Evolutionary conservation across 2,329 filamentous ascomycete species (phyloP).

Genomic region (Pseudonectria buxi): DNA sequence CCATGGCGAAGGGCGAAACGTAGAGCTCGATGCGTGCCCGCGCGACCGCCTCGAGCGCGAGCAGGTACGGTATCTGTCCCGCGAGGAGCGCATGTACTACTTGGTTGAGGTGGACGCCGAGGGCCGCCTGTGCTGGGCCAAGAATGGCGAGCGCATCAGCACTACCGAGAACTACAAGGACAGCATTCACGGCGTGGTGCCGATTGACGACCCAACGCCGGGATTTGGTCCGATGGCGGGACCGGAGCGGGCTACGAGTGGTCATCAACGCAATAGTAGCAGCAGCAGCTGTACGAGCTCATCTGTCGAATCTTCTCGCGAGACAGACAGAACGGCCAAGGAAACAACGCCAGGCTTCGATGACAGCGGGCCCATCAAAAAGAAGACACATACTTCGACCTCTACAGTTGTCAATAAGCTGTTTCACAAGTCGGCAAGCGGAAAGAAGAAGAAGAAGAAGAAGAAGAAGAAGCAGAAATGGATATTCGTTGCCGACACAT

Average conservation of each 20-base stretch:
- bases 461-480: constrained; percentile 69
- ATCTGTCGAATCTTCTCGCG: constrained; percentile 40
- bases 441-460: no score
- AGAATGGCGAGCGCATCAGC: constrained; percentile 70
- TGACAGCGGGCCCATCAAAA: constrained; percentile 48
- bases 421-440: constrained; percentile 60
- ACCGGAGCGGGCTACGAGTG: constrained; percentile 5
- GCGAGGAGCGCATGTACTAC: constrained; percentile 76
- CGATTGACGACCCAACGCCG: constrained; percentile 52
- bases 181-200: constrained; percentile 68
- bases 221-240: constrained; percentile 32
- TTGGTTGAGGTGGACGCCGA: constrained; percentile 67
- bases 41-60: constrained; percentile 69
- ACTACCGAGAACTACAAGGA: constrained; percentile 72
- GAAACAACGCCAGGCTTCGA: constrained; percentile 60
- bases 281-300: constrained; percentile 28
- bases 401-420: constrained; percentile 72
- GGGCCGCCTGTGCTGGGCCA: constrained; percentile 79
- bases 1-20: constrained; percentile 62
- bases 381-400: constrained; percentile 58
- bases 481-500: constrained; percentile 89
- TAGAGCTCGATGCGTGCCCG: constrained; percentile 67
- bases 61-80: constrained; percentile 74
- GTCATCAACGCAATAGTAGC: neutral
- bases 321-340: constrained; percentile 54